phyloP scores from a whole-genome alignment of 768 basidiomycete species.

The Suillus occidentalis region DNA sequence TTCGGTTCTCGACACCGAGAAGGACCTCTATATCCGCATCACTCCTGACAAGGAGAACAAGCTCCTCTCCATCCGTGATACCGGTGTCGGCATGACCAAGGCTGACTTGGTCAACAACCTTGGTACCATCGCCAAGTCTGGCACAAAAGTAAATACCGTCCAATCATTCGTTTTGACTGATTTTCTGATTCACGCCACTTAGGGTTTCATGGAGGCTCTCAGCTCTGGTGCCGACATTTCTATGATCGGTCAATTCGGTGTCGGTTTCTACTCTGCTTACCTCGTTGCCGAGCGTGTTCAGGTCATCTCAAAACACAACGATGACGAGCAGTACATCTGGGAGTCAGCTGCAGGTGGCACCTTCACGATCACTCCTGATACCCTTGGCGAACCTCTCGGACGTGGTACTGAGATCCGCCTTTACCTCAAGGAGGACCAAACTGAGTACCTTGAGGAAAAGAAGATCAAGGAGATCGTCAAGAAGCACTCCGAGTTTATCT shows the following conservation, averaged over 20 bases:
- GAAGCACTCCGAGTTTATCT: constrained; percentile 99
- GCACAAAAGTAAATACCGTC: constrained; percentile 67
- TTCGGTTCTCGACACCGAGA: constrained; percentile 81
- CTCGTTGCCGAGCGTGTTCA: constrained; percentile 98
- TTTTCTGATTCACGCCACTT: constrained; percentile 9
- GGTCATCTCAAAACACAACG: constrained; percentile 99
- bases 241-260: constrained; percentile 99
- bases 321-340: constrained; percentile 99
- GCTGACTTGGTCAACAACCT: constrained; percentile 99
- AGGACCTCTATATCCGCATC: constrained; percentile 95
- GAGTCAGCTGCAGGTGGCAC: constrained; percentile 99
- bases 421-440: constrained; percentile 97
- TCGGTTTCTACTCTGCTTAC: constrained; percentile 99
- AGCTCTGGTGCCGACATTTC: constrained; percentile 86
- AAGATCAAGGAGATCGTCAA: constrained; percentile 99
- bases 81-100: constrained; percentile 99
- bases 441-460: constrained; percentile 99
- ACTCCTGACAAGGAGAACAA: constrained; percentile 96
- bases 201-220: constrained; percentile 99
- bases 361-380: constrained; percentile 97
- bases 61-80: constrained; percentile 85
- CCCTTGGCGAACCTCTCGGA: constrained; percentile 83
- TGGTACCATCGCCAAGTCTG: constrained; percentile 93
- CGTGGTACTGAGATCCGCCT: constrained; percentile 93
- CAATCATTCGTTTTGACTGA: background rate